Evolutionary conservation across 1,139 yeast genomes (phyloP).

Genomic region (Geotrichum carabidarum): DNA sequence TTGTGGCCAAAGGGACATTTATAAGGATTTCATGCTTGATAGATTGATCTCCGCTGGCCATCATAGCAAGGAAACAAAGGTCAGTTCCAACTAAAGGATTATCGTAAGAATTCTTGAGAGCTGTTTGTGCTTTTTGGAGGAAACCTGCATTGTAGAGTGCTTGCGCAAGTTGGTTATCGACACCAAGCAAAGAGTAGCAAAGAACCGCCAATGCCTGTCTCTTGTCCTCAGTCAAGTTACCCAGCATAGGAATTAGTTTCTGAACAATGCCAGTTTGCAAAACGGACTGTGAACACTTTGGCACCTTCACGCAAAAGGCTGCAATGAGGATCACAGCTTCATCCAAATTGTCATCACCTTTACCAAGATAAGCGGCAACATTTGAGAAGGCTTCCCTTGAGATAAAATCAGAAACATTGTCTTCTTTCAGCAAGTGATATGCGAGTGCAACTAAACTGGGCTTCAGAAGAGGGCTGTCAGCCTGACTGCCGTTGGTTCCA

Average conservation of each 20-base stretch:
- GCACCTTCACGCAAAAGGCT: not conserved
- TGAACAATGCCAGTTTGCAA: not conserved
- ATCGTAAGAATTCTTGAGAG: not conserved
- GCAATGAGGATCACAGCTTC: not conserved
- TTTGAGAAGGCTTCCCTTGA: not conserved
- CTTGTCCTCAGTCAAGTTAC: not conserved
- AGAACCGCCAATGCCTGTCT: not conserved
- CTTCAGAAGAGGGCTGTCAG: not conserved
- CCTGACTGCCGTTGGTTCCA: not conserved
- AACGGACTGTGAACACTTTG: not conserved
- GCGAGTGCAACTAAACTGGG: not conserved
- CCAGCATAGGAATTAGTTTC: not conserved
- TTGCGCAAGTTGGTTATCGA: not conserved
- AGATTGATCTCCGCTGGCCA: not conserved
- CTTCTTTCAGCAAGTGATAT: not conserved
- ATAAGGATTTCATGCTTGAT: not conserved
- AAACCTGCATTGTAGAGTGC: not conserved
- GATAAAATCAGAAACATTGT: not conserved
- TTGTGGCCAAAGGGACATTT: not conserved
- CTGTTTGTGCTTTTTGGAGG: not conserved
- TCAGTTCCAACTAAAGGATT: not conserved
- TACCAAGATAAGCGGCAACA: not conserved
- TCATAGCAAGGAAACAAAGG: not conserved
- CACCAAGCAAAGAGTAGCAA: not conserved
- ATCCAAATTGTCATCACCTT: not conserved